Base-by-base conservation (phyloP, 83 land plant species). In the Picea engelmannii region DNA sequence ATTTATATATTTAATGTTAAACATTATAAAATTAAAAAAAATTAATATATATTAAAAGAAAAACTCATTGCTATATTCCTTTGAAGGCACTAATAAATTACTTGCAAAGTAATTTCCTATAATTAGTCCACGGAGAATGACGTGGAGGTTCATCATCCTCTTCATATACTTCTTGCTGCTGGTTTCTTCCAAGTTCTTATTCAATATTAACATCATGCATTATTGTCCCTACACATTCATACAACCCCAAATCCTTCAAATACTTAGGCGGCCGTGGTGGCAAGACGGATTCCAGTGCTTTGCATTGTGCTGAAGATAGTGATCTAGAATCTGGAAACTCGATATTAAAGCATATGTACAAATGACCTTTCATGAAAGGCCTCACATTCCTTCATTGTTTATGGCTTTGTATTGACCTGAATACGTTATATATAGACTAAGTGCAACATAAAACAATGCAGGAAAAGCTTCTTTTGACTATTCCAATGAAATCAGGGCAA, bases 201-300 rank as follows among this genome's bases (percentile, higher is more conserved):
- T 92, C 94, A 35, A 93, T 90, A 82, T 88, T 90, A 13, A 94
- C 94, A 83, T 94, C 93, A 73, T 92, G 94, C 24, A 94, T 79
- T 0, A 92, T 94, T 0, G 96, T 94, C 83, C 92, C 96, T 79
- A 92, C 96, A 80, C 94, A 94, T 23, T 94, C 95, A 80, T 94
- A 93, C 20, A 94, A 78, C 81, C 92, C 94, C 94, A 92, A 90
- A 6, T 92, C 95, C 0, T 90, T 90, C 76, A 94, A n/a, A 66
- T 81, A 85, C 6, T 71, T 68, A 12, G 86, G 52, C 4, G 87
- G 38, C 73, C 84, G 84, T 25, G 91, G 89, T 0, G 96, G 96
- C 40, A 94, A 85, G 12, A 92, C 83, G 11, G 62, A 55, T 83
- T 94, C 96, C 65, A 94, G 62, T 0, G 86, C 89, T 87, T 94